These are phyloP conservation scores for Ilex paraguariensis DNA, from an alignment of 305 asterid genomes.

Conservation along the genomic window DNA sequence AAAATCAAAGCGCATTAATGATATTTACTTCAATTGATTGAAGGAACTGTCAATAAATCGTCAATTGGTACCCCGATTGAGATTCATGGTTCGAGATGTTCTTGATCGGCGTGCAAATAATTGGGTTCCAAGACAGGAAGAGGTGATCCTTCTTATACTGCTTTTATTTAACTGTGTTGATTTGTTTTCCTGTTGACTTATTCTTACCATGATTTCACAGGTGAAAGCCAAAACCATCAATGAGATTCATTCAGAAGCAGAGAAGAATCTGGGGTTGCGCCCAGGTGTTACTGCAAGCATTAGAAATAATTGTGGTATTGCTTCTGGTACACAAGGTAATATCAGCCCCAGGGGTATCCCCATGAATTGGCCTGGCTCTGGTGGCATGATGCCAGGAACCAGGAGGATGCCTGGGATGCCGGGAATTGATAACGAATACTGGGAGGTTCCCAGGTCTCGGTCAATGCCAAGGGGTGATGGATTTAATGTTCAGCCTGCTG, in stretches of 20 bases:
- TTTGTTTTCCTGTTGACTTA: not conserved
- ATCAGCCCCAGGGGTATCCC: constrained; percentile 55
- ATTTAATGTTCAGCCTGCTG: constrained; percentile 28
- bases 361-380: constrained; percentile 68
- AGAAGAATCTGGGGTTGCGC: constrained; percentile 82
- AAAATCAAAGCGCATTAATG: constrained; percentile 70
- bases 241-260: constrained; percentile 94
- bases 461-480: constrained; percentile 60
- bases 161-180: not conserved
- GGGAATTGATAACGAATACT: constrained; percentile 60
- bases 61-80: constrained; percentile 61
- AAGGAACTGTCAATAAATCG: constrained; percentile 68
- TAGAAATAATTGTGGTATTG: constrained; percentile 43
- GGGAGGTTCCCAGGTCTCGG: constrained; percentile 82
- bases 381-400: constrained; percentile 88
- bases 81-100: constrained; percentile 82
- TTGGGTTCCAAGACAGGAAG: constrained; percentile 87
- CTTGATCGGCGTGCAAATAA: constrained; percentile 73
- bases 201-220: constrained; percentile 27
- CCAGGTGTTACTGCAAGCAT: constrained; percentile 84
- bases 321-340: constrained; percentile 49
- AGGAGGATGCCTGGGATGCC: constrained; percentile 85
- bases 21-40: constrained; percentile 57
- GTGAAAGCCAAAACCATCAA: constrained; percentile 84
- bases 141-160: not conserved